These are phyloP conservation scores for Cladosporium sp. DNA, from an alignment of 2,329 filamentous ascomycete species.

Conservation along the genomic window DNA sequence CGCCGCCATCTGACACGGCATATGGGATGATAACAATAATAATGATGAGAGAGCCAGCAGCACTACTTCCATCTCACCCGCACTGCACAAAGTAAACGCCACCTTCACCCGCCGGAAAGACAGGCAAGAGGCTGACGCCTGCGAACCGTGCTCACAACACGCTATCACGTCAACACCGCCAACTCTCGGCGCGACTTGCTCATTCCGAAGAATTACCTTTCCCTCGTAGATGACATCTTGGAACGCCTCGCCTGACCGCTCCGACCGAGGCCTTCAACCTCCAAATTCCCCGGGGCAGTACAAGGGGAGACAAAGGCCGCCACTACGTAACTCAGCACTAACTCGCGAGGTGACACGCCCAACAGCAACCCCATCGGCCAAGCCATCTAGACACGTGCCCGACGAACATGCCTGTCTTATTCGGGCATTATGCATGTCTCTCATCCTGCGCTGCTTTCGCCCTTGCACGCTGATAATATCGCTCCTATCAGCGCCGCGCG, in stretches of 20 bases:
- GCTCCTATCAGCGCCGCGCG: background rate
- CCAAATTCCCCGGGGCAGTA: background rate
- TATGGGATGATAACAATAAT: background rate
- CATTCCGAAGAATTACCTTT: slow-evolving; percentile 8
- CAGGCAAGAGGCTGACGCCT: background rate
- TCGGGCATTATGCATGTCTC: background rate
- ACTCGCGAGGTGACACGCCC: background rate
- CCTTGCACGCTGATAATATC: background rate
- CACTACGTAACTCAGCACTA: background rate
- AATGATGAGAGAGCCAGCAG: background rate
- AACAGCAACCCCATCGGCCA: background rate
- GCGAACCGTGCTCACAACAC: background rate
- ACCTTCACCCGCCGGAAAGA: background rate
- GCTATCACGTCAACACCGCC: slow-evolving; percentile 6
- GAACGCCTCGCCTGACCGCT: background rate
- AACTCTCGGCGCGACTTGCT: slow-evolving; percentile 11
- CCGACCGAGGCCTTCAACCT: background rate
- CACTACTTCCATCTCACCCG: background rate
- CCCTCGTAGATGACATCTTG: background rate
- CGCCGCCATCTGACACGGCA: background rate
- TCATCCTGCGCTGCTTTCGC: background rate
- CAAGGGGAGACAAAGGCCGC: background rate
- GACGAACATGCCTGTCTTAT: background rate
- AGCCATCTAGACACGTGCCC: background rate
- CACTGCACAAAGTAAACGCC: background rate